A percentile compares a stretch with the other conserved stretches of the same genome.
Conservation (phyloP, 169 alveolate genomes). For the Plasmodium cynomolgi region DNA sequence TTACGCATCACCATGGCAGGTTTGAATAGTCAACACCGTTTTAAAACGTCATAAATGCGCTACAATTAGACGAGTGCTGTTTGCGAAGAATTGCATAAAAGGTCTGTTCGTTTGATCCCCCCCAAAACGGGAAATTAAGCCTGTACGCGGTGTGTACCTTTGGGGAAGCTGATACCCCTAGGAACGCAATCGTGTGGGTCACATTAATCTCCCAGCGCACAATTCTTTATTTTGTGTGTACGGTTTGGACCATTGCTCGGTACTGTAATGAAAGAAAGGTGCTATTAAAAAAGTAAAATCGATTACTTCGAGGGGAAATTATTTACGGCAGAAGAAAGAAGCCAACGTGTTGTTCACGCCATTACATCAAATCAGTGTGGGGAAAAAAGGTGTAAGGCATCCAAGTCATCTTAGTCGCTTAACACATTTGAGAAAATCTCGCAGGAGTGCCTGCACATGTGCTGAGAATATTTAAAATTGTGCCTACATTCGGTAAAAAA, state of each 20-base stretch:
- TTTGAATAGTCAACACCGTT: not conserved
- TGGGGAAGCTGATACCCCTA: not conserved
- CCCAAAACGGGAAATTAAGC: not conserved
- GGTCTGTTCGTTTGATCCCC: not conserved
- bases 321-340: not conserved
- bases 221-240: not conserved
- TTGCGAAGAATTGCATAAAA: not conserved
- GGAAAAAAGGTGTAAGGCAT: not conserved
- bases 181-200: not conserved
- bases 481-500: not conserved
- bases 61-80: not conserved
- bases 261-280: not conserved
- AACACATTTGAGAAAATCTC: not conserved
- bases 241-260: not conserved
- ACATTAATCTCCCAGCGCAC: not conserved
- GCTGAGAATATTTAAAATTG: not conserved
- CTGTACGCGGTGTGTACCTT: not conserved
- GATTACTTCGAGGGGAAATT: not conserved
- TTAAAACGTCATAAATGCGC: not conserved
- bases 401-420: not conserved
- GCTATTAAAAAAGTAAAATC: not conserved
- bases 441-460: not conserved
- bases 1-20: not conserved
- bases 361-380: not conserved
- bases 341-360: not conserved